Evolutionary conservation across 2,329 filamentous ascomycete species (phyloP), one percentile per base, ranked within the genome.

Genomic region (Thielaviopsis ethacetica): DNA sequence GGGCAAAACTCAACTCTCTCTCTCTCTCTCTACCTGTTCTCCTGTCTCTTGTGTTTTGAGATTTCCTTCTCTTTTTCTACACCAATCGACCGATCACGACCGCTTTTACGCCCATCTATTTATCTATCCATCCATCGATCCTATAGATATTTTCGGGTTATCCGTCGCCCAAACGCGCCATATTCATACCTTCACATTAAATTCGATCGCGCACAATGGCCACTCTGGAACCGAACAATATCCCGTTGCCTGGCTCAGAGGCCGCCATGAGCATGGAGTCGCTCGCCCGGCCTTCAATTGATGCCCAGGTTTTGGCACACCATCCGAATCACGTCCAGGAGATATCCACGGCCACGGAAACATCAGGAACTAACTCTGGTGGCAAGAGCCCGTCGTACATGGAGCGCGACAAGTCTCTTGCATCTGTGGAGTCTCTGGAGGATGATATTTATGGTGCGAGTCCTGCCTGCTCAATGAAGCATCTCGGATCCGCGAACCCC

Each of bases 171-270:
- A 49, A 49, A 49, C 44, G n/a, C 44, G 1, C 10, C n/a, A 49
- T 49, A 49, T 49, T 12, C 44, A 49, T 49, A 19, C n/a, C 1
- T 49, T 21, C 44, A 9, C 44, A 49, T 49, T 34, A 34, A 4
- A 10, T 19, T 10, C 7, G n/a, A 49, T 10, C 6, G 21, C n/a
- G 44, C 44, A n/a, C 5, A 21, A 57, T 57, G 55, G 13, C 27
- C n/a, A 12, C 15, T 49, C 15, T 30, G 22, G 13, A 50, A 41
- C 55, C 55, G 30, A 21, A n/a, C 55, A 38, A 56, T 19, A 19
- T 47, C 10, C 54, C 55, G 6, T n/a, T 57, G 44, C 47, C 55
- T 56, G 24, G n/a, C 41, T 56, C 54, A 21, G n/a, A 56, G 38
- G 44, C 44, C 9, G 44, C 17, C 5, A 21, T 49, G 44, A 49